A percentile compares a stretch with the other conserved stretches of the same genome.
These are phyloP conservation scores for Globisporangium apiculatum DNA, from an alignment of 352 stramenopile species.

Conservation along the genomic window DNA sequence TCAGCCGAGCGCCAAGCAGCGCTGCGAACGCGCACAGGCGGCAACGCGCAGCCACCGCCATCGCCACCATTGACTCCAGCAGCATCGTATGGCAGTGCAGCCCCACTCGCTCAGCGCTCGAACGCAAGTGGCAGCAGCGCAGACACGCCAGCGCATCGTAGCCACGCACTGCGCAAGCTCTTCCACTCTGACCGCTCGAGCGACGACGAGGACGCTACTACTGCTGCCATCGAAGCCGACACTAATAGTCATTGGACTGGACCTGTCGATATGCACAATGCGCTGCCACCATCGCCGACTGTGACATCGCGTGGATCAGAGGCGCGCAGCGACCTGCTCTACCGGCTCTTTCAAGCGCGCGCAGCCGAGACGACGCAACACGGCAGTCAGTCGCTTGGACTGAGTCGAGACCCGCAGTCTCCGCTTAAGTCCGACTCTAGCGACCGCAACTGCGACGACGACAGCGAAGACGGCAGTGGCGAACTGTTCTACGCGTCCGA, in stretches of 20 bases:
- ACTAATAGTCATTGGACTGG: too few species aligned
- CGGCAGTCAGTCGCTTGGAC: too few species aligned
- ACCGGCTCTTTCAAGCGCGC: slow-evolving; percentile 15
- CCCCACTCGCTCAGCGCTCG: too few species aligned
- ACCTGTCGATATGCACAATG: background rate
- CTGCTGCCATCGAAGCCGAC: background rate
- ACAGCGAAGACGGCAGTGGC: slow-evolving; percentile 11
- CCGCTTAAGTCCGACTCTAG: background rate
- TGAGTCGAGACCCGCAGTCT: too few species aligned
- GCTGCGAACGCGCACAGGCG: slow-evolving; percentile 12
- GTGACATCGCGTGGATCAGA: slow-evolving; percentile 8
- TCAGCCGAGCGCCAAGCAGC: slow-evolving; percentile 42
- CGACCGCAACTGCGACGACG: background rate
- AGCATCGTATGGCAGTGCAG: background rate
- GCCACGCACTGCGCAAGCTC: background rate
- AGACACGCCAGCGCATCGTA: background rate
- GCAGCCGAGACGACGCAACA: too few species aligned
- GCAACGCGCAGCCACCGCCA: background rate
- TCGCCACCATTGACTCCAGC: background rate
- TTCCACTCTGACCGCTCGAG: background rate
- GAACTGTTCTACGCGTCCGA: slow-evolving; percentile 51
- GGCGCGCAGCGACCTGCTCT: slow-evolving; percentile 18
- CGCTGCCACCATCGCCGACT: background rate
- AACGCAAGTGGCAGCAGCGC: background rate
- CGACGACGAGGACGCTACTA: background rate